Evolutionary conservation across 1,284 basidiomycete species (phyloP).

Genomic region (Ceratobasidium sp.): DNA sequence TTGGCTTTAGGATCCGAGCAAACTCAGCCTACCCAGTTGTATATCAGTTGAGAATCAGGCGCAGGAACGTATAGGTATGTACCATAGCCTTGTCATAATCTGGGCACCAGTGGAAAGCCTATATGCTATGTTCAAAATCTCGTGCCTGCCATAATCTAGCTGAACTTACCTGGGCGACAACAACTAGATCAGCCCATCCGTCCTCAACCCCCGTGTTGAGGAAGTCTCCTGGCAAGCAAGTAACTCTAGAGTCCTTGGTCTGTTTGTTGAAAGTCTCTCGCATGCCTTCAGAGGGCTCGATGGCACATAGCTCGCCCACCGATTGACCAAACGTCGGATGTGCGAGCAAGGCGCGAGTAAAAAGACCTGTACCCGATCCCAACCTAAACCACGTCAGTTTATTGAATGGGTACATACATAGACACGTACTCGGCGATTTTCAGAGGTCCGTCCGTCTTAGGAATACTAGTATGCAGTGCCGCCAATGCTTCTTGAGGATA

Average conservation of each 20-base stretch:
- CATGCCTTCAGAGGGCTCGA: conserved; percentile 78
- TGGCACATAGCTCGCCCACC: conserved; percentile 62
- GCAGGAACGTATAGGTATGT: background rate
- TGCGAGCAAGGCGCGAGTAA: conserved; percentile 74
- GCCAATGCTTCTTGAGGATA: conserved; percentile 65
- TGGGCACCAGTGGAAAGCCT: conserved; percentile 86
- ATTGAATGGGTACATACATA: background rate
- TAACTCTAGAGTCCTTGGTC: conserved; percentile 57
- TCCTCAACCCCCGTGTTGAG: conserved; percentile 62
- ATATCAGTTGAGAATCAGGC: background rate
- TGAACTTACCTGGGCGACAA: conserved; percentile 69
- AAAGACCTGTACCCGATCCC: conserved; percentile 70
- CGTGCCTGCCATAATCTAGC: background rate
- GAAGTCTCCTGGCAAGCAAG: conserved; percentile 67
- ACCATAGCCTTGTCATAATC: conserved; percentile 66
- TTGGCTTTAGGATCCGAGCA: conserved; percentile 70
- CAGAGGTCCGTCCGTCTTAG: conserved; percentile 49
- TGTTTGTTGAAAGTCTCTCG: conserved; percentile 63
- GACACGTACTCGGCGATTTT: conserved; percentile 70
- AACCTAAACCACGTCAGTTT: conserved; percentile 58
- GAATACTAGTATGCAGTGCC: conserved; percentile 60
- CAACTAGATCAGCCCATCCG: conserved; percentile 73
- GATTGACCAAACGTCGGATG: conserved; percentile 61
- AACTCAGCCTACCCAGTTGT: conserved; percentile 57
- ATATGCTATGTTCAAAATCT: background rate